phyloP scores from a whole-genome alignment of 2,329 filamentous ascomycete species.

The Microcyclosporella mali region DNA sequence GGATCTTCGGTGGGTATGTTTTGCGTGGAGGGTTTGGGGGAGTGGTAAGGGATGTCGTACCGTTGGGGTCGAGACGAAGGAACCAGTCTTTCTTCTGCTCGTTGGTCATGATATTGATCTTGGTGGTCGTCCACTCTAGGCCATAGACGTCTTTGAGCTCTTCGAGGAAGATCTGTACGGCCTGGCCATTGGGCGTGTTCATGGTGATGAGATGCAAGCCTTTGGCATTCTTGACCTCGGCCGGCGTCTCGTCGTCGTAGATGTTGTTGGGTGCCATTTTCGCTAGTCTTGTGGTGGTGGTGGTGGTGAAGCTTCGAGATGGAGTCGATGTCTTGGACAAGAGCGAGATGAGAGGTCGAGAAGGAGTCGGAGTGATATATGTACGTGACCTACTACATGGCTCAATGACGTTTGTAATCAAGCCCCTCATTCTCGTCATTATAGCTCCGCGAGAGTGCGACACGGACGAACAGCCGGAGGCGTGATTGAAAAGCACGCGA shows the following conservation, averaged over 20 bases:
- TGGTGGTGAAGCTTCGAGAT: too few species aligned
- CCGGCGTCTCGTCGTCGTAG: slow-evolving; percentile 42
- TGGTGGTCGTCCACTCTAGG: slow-evolving; percentile 42
- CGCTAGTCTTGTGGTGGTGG: background rate
- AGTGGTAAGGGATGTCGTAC: slow-evolving; percentile 1
- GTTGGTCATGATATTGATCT: slow-evolving; percentile 48
- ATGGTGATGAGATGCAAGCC: slow-evolving; percentile 49
- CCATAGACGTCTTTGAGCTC: slow-evolving; percentile 48
- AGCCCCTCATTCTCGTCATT: too few species aligned
- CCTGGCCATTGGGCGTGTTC: slow-evolving; percentile 48
- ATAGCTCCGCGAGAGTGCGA: too few species aligned
- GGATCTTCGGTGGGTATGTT: slow-evolving; percentile 7
- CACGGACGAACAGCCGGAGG: too few species aligned
- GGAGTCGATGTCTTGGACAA: too few species aligned
- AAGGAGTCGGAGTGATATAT: too few species aligned
- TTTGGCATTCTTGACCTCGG: slow-evolving; percentile 43
- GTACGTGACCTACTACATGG: too few species aligned
- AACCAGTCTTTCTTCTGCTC: slow-evolving; percentile 54
- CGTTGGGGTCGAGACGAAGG: slow-evolving; percentile 38
- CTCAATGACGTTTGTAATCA: too few species aligned
- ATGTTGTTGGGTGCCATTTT: slow-evolving; percentile 35
- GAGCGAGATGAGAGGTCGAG: too few species aligned
- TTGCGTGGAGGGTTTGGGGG: slow-evolving; percentile 3
- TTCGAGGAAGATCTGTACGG: slow-evolving; percentile 51
- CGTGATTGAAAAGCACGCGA: too few species aligned